phyloP scores from a whole-genome alignment of 2,329 filamentous ascomycete genomes.

The Pezicula radicicola region DNA sequence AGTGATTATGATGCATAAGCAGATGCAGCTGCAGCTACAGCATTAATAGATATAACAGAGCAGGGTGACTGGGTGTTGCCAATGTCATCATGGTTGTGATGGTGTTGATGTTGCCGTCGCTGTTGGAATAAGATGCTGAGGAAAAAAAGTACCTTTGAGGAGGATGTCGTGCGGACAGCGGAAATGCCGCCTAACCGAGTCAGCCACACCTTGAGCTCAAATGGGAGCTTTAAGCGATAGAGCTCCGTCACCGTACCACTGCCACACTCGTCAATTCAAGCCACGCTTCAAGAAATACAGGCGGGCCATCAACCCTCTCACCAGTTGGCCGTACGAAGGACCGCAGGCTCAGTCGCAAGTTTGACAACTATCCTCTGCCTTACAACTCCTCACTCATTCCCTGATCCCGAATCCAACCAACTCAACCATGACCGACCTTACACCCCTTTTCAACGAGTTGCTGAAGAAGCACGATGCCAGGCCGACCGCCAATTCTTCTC shows the following conservation, averaged over 20 bases:
- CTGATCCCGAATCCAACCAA: background rate
- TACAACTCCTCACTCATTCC: background rate
- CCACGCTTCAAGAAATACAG: background rate
- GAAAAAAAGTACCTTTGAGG: too few relatives aligned
- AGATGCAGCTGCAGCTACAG: too few relatives aligned
- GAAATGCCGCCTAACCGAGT: too few relatives aligned
- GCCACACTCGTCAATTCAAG: background rate
- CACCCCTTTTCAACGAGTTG: conserved; percentile 65
- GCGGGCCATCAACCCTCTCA: too few relatives aligned
- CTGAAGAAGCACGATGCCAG: conserved; percentile 57
- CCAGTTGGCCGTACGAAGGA: too few relatives aligned
- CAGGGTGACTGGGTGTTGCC: too few relatives aligned
- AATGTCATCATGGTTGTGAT: too few relatives aligned
- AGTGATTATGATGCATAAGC: too few relatives aligned
- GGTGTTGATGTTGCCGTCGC: too few relatives aligned
- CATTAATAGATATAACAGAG: too few relatives aligned
- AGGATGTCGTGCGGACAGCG: too few relatives aligned
- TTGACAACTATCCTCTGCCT: background rate
- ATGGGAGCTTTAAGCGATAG: background rate
- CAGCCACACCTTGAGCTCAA: background rate
- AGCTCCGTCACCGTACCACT: background rate
- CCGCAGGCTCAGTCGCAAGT: background rate
- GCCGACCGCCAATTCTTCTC: conserved; percentile 33
- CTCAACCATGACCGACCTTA: conserved; percentile 56
- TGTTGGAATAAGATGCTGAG: too few relatives aligned